Conservation (phyloP, 345 rosid species). For the Turritis glabra region DNA sequence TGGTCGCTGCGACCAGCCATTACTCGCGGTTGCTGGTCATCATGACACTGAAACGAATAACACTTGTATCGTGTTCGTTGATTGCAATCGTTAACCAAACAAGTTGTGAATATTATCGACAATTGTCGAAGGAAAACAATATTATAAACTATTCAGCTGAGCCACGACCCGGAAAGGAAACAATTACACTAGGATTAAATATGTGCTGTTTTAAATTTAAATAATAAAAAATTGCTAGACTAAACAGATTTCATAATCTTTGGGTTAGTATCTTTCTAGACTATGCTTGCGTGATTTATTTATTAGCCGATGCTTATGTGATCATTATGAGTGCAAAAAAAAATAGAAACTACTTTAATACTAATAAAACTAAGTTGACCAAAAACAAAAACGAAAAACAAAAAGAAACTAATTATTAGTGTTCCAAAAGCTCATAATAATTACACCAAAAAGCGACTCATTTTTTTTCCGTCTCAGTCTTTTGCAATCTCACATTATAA, state of each 20-base stretch:
- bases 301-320: neutral
- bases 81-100: neutral
- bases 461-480: neutral
- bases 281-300: constrained; percentile 12
- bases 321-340: neutral
- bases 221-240: too few relatives aligned
- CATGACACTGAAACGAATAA: neutral
- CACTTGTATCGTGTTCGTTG: neutral
- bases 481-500: constrained; percentile 16
- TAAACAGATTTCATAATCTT: constrained; percentile 1
- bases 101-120: neutral
- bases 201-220: neutral
- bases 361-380: neutral
- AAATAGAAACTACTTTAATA: neutral
- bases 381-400: neutral
- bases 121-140: neutral
- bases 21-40: neutral
- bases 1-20: too few relatives aligned
- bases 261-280: neutral
- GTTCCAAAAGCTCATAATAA: neutral
- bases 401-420: neutral
- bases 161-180: neutral
- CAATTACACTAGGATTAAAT: neutral
- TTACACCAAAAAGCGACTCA: constrained; percentile 19
- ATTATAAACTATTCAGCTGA: neutral